These are phyloP conservation scores for Leccinum rimulosum DNA, from an alignment of 768 basidiomycete genomes.

Conservation along the genomic window DNA sequence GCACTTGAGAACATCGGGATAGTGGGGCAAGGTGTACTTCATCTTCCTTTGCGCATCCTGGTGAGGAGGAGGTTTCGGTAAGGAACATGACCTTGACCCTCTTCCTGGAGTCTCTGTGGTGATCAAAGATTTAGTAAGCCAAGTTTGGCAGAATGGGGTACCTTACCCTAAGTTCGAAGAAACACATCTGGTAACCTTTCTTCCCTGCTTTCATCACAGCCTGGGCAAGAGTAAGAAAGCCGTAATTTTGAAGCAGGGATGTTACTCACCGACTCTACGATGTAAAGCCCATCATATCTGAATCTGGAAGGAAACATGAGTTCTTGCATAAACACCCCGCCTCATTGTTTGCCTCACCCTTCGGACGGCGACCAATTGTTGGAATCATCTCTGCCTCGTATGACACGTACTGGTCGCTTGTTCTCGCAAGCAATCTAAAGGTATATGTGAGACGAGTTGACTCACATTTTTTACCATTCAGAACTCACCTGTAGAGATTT, in stretches of 20 bases:
- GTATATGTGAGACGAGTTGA: neutral
- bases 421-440: conserved; percentile 30
- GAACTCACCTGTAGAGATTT: conserved; percentile 19
- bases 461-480: neutral
- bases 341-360: conserved; percentile 19
- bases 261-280: conserved; percentile 23
- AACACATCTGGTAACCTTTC: conserved; percentile 26
- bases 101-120: conserved; percentile 27
- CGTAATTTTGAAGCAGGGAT: neutral
- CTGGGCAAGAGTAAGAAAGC: conserved; percentile 14
- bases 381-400: conserved; percentile 29
- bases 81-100: conserved; percentile 19
- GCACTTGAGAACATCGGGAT: neutral
- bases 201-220: conserved; percentile 18
- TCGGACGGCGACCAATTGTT: conserved; percentile 18
- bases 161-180: conserved; percentile 28
- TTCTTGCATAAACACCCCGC: neutral
- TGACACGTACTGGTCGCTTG: conserved; percentile 36
- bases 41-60: conserved; percentile 13
- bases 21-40: neutral
- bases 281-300: conserved; percentile 33
- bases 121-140: neutral
- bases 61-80: conserved; percentile 21
- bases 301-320: conserved; percentile 19
- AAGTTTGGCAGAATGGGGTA: neutral